Conservation (phyloP, 306 rosid species). For the Carpinus viminea region DNA sequence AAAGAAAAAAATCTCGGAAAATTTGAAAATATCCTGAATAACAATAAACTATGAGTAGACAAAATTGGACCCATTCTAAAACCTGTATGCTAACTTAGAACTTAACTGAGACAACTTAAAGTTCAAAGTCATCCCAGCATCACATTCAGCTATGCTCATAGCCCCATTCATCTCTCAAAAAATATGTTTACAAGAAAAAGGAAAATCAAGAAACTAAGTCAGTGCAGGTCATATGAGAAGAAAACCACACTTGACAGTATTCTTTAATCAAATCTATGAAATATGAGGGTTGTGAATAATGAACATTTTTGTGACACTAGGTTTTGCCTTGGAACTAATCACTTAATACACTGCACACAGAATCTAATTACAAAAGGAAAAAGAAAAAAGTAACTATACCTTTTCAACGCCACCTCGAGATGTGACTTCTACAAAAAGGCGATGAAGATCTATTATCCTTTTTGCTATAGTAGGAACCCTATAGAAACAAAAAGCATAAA, state of each 20-base stretch:
- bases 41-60: background rate
- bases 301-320: constrained; percentile 21
- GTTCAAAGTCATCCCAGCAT: background rate
- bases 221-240: constrained; percentile 6
- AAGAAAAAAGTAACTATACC: constrained; percentile 37
- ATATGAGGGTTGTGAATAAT: background rate
- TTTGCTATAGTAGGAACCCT: constrained; percentile 85
- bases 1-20: background rate
- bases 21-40: constrained; percentile 2
- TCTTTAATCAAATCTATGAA: background rate
- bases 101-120: constrained; percentile 5
- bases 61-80: background rate
- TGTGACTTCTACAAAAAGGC: constrained; percentile 79
- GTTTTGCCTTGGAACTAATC: background rate
- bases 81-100: background rate
- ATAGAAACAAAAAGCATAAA: constrained; percentile 22
- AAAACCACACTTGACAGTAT: background rate
- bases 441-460: constrained; percentile 66
- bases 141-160: constrained; percentile 16
- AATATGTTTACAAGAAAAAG: background rate
- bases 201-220: constrained; percentile 14
- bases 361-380: constrained; percentile 11
- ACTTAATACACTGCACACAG: background rate
- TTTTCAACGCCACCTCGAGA: constrained; percentile 79
- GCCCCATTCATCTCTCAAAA: background rate